Conservation (phyloP, 352 stramenopile genomes). For the Blastocystis hominis region DNA sequence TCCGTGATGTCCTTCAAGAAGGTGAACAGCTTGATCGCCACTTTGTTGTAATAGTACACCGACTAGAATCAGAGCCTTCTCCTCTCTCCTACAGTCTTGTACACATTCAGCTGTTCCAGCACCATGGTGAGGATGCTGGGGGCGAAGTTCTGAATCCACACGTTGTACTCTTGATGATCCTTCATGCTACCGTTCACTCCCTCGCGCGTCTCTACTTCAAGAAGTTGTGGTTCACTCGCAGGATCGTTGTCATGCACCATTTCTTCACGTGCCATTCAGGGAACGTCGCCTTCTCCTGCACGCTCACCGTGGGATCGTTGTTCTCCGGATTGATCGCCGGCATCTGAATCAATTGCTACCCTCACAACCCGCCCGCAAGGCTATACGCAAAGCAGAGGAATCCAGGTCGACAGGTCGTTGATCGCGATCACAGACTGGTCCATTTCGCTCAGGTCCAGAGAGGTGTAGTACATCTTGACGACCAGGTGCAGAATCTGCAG, state of each 20-base stretch:
- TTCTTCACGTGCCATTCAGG: constrained; percentile 53
- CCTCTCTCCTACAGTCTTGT: not conserved
- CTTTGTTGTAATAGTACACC: constrained; percentile 15
- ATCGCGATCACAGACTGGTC: not conserved
- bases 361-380: no score
- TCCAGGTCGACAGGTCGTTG: not conserved
- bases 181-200: constrained; percentile 8
- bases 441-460: not conserved
- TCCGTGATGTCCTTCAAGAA: constrained; percentile 18
- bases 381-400: not conserved
- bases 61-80: not conserved
- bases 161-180: not conserved
- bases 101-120: constrained; percentile 11
- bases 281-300: not conserved
- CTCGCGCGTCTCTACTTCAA: not conserved
- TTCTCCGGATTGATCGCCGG: constrained; percentile 12
- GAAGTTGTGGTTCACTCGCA: constrained; percentile 7
- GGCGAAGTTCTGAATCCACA: not conserved
- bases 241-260: not conserved
- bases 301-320: not conserved
- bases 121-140: not conserved
- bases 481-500: not conserved
- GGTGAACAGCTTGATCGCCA: constrained; percentile 24
- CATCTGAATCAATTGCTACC: constrained; percentile 4
- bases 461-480: constrained; percentile 26